Base-by-base conservation (phyloP, 164 flowering plant genomes). In the Berberis vulgaris region DNA sequence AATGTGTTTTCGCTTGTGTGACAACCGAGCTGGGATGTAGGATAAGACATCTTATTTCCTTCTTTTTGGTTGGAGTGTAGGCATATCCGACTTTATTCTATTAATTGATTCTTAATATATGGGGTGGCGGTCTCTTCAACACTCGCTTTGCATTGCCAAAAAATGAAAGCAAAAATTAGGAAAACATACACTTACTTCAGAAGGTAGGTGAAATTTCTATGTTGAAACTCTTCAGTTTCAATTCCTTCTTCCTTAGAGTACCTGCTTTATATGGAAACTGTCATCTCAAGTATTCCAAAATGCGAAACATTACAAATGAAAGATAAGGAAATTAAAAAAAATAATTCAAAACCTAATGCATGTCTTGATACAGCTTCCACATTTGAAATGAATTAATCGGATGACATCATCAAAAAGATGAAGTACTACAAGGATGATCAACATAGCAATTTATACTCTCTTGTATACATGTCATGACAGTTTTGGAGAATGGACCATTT, bases 221-320 rank as follows among this genome's bases (percentile, higher is more conserved):
- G 43, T 8, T 46, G 59, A 69, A 79, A 79, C 58, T 89, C 95
- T 52, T 77, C 69, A 42, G 79, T 42, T 43, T 72, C 67, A 63
- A 94, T 84, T 50, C 77, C 82, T 76, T 94, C 99, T 74, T 94
- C 99, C 80, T 94, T 94, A 61, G 96, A 88, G 67, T 94, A 94
- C 84, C 98, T 94, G 81, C 45, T 54, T 58, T 58, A 8, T 38
- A 5, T 45, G 11, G 43, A 68, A 49, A 43, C 13, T 41, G 12
- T 54, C 49, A 26, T 49, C 2, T 52, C 40, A 45, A 52, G 40
- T 26, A 49, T 43, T 40, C 6, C 3, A 43, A 59, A 5, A 8
- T 8, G 2, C 26, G 26, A 26, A 26, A 26, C 26, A 26, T 26
- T 26, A 26, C 26, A 26, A 26, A 26, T 26, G 26, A 26, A 26